Base-by-base conservation (phyloP, 2,329 filamentous ascomycete species). In the Colletotrichum abscissum region DNA sequence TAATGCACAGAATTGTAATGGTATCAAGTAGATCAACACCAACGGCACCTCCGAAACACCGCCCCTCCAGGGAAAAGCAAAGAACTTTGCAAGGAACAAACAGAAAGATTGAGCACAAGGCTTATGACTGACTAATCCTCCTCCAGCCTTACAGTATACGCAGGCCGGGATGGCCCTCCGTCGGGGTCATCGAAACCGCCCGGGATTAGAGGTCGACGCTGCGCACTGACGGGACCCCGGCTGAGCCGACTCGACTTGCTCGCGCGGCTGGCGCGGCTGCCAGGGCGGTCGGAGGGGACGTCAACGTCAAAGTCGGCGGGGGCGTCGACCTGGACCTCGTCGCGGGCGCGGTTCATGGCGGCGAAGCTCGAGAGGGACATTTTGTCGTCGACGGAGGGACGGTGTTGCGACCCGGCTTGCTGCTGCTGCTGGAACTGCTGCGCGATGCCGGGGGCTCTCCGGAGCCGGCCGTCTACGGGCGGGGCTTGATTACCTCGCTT, bases 401-500 rank as follows among this genome's bases (percentile, higher is more conserved):
- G 64, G 19, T 67, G 62, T 16, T 49, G 42, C 19, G 38, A 16
- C 38, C 38, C 38, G 5, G 19, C 33, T 35, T 35, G 42, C 42
- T 49, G 42, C 42, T 49, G 42, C 19, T 49, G 42, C 42, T 49
- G 42, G 6, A 49, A 19, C n/a, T 67, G 58, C 33, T 57, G 69
- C 58, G 46, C 16, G 12, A 24, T 55, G 14, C 67, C 56, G 8
- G 42, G 42, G 19, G 58, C 28, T 14, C 63, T 72, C 14, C 73
- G 75, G 16, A 76, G 69, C n/a, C 72, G 63, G 2, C 64, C 64
- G 11, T 76, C 75, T 4, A 81, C 79, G 1, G 77, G 77, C 12
- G 78, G 79, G 4, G 78, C 79, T n/a, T 75, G 76, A 8, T 75
- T 74, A 7, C 67, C 26, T 24, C 67, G 63, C 11, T 75, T 67